Conservation (phyloP, 2,329 filamentous ascomycete species). For the Cytospora chrysosperma region DNA sequence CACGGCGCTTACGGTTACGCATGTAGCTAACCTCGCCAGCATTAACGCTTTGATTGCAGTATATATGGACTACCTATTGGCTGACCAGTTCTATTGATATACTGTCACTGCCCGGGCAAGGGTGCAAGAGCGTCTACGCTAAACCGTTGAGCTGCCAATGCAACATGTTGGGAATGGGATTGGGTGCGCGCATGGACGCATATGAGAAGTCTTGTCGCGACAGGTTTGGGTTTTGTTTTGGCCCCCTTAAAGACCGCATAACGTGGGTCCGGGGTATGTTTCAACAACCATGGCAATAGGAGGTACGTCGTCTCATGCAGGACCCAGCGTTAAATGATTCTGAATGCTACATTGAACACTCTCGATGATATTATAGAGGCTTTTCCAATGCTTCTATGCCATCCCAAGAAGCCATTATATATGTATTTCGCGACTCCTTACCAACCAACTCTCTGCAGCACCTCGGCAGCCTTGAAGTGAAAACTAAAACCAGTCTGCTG, state of each 20-base stretch:
- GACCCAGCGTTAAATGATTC: background rate
- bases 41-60: no score
- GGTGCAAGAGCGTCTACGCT: background rate
- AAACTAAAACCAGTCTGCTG: background rate
- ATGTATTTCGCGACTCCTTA: background rate
- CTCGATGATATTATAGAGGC: background rate
- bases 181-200: background rate
- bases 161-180: background rate
- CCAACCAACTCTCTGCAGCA: no score
- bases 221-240: constrained; percentile 20
- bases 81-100: no score
- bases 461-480: no score
- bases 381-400: no score
- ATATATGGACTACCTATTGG: no score
- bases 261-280: constrained; percentile 12
- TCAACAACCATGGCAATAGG: background rate
- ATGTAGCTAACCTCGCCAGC: no score
- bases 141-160: background rate
- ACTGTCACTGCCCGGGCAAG: no score
- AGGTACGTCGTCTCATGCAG: background rate
- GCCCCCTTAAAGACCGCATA: background rate
- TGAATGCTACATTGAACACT: background rate
- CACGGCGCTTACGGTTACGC: no score
- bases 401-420: no score
- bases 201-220: background rate